Evolutionary conservation across 139 green algal species (phyloP), one percentile per base, ranked within the genome.

Genomic region (Picochlorum sp.): DNA sequence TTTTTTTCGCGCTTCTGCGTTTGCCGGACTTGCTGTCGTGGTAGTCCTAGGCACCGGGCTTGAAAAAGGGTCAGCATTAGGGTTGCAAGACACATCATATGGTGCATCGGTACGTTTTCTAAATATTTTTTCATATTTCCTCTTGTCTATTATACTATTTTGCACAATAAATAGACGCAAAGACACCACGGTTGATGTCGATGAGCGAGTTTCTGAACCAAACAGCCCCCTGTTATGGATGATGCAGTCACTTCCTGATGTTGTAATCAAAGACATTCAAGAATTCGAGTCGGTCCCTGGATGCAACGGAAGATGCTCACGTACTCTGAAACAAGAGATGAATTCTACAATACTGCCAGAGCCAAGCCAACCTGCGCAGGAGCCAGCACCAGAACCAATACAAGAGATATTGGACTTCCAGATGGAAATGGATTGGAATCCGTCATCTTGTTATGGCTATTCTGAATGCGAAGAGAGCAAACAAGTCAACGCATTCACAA

Each of bases 51-150:
- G 45, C 45, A 20, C 16, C 5, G 16, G 16, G 45, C 16, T 18
- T 13, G 45, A 15, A 51, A 51, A 18, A 51, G 45, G n/a, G 16
- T 51, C 6, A n/a, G 45, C 45, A 18, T 3, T 0, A n/a, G 3
- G 0, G 16, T 3, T 20, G 16, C 14, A 18, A 13, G 45, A 0
- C 45, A 20, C 0, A 20, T 51, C 45, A n/a, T n/a, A n/a, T n/a
- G n/a, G n/a, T n/a, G n/a, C n/a, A 51, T 51, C 45, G n/a, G 45
- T 51, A 51, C 45, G 45, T 51, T 51, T 51, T 30, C 28, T 15
- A 6, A 51, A 51, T 51, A 15, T 20, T n/a, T n/a, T n/a, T n/a
- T n/a, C n/a, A 51, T 51, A 8, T 15, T 18, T 20, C 14, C 14
- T 18, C 3, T 51, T 51, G 24, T n/a, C 8, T 13, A 51, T 1